These are phyloP conservation scores for Tuber brumale DNA, from an alignment of 495 filamentous ascomycete genomes.

Conservation along the genomic window DNA sequence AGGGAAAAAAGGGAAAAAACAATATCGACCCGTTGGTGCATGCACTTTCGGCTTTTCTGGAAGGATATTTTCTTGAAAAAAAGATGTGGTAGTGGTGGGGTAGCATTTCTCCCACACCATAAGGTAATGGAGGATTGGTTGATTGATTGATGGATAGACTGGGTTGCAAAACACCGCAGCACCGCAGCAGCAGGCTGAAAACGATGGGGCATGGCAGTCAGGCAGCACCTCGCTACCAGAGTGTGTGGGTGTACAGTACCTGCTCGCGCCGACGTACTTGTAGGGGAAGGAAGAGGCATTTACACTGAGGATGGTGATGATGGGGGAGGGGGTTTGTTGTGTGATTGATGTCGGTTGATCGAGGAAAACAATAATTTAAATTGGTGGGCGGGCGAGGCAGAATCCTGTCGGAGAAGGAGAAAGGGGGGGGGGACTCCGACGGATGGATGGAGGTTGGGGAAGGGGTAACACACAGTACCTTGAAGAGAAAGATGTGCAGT, in stretches of 20 bases:
- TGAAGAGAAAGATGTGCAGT: constrained; percentile 14
- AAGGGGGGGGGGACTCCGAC: constrained; percentile 9
- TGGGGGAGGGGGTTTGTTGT: background rate
- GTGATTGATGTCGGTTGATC: background rate
- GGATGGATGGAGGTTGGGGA: constrained; percentile 26
- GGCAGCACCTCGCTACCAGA: constrained; percentile 28
- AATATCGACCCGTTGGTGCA: constrained; percentile 32
- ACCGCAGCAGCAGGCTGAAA: background rate
- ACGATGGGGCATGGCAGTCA: constrained; percentile 23
- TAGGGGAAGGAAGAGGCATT: constrained; percentile 23
- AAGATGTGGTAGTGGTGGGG: background rate
- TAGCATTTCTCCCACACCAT: background rate
- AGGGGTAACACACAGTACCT: constrained; percentile 11
- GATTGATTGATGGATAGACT: background rate
- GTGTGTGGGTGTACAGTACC: constrained; percentile 15
- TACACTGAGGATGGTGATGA: constrained; percentile 7
- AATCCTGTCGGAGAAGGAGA: background rate
- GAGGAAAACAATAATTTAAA: background rate
- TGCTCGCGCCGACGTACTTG: constrained; percentile 19
- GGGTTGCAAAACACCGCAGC: background rate
- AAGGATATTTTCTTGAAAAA: constrained; percentile 20
- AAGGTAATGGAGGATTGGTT: background rate
- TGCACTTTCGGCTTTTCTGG: constrained; percentile 30
- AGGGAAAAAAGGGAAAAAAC: background rate
- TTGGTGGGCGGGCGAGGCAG: background rate